phyloP scores from a whole-genome alignment of 768 basidiomycete genomes.

The Saitozyma podzolica region DNA sequence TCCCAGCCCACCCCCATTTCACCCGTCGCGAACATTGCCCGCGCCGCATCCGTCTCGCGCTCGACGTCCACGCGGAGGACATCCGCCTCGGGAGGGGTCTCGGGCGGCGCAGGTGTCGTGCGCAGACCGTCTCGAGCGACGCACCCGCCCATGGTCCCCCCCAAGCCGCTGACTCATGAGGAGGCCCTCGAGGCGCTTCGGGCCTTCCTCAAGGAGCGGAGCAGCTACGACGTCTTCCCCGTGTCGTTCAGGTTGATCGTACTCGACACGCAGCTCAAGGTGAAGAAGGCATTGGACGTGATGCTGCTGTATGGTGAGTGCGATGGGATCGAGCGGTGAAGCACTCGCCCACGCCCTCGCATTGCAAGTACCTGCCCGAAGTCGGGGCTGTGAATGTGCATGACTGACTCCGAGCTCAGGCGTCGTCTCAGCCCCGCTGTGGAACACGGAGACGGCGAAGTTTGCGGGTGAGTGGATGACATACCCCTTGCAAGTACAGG shows the following conservation, averaged over 20 bases:
- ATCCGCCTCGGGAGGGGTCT: background rate
- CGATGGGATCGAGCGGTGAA: background rate
- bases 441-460: conserved; percentile 89
- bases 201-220: conserved; percentile 76
- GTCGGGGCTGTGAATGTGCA: background rate
- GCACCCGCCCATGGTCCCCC: conserved; percentile 38
- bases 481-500: background rate
- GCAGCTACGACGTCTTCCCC: conserved; percentile 94
- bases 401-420: conserved; percentile 58
- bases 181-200: conserved; percentile 63
- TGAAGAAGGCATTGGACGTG: conserved; percentile 79
- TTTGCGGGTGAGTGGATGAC: conserved; percentile 62
- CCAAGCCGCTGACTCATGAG: conserved; percentile 41
- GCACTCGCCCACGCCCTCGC: background rate
- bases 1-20: conserved; percentile 1
- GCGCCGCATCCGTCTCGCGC: background rate
- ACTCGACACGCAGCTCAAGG: conserved; percentile 90
- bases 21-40: background rate
- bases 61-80: background rate
- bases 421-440: conserved; percentile 95
- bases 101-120: conserved; percentile 3
- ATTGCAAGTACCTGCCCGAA: background rate
- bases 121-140: conserved; percentile 36
- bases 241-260: conserved; percentile 96
- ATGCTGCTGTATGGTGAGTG: conserved; percentile 67